Base-by-base conservation (phyloP, 768 basidiomycete species). In the Leccinum aurantiacum region DNA sequence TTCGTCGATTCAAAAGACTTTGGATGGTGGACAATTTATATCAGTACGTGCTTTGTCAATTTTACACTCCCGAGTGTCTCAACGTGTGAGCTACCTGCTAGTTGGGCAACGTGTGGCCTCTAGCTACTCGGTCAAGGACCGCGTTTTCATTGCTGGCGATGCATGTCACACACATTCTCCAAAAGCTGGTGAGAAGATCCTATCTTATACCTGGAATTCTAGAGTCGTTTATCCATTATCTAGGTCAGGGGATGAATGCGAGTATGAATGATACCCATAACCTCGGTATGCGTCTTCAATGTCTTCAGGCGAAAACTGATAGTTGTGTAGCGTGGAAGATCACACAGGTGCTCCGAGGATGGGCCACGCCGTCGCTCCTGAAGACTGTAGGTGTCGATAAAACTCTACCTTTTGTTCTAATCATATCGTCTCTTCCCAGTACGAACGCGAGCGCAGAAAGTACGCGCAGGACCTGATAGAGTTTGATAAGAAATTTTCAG, bases 391-490 rank as follows among this genome's bases (percentile, higher is more conserved):
- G 74, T 61, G 8, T 38, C 19, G 11, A 13, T 7, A 19, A 9
- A 7, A 55, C 10, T 25, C 13, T 8, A 29, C 11, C 14, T 44
- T 53, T 19, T n/a, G 38, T 54, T 22, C 4, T 24, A 57, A 44
- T 8, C 17, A 57, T 19, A 35, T 25, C 13, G 3, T 48, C 19
- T 37, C 24, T 17, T 17, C 31, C 24, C 51, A 88, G 87, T 89
- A 89, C 64, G 85, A 89, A 68, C 60, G 74, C 24, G 90, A 91
- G 67, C 78, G 90, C 25, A 78, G 82, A 53, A 82, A 81, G 61
- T 87, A 81, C 60, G 88, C 89, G 0, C 79, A 85, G 69, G 86
- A 88, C 60, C 78, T 91, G 57, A 90, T 90, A 61, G 64, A 80
- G 53, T 89, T 87, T 63, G 89, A 90, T 72, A 82, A 82, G 63